Evolutionary conservation across 345 rosid species (phyloP).

Genomic region (Populus tremula): DNA sequence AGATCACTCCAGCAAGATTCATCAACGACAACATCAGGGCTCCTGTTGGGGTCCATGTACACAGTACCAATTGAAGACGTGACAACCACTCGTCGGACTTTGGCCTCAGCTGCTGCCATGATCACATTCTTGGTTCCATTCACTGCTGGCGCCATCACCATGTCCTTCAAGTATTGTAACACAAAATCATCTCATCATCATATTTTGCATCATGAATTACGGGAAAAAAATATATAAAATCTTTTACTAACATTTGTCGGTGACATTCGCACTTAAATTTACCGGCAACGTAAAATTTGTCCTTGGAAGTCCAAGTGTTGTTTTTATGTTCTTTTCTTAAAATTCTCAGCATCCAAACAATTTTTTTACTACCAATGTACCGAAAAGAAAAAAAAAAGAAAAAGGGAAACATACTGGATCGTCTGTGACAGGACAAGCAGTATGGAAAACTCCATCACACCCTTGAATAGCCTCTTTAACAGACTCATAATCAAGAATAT

Average conservation of each 20-base stretch:
- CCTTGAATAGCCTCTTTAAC: slow-evolving; percentile 64
- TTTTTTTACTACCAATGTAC: neutral
- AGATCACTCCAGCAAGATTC: slow-evolving; percentile 98
- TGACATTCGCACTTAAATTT: too few species aligned
- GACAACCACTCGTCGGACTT: slow-evolving; percentile 82
- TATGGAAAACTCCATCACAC: slow-evolving; percentile 92
- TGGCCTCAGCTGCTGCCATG: slow-evolving; percentile 74
- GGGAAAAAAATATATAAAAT: too few species aligned
- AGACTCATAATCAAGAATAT: slow-evolving; percentile 69
- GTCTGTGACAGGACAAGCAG: slow-evolving; percentile 94
- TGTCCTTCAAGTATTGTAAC: slow-evolving; percentile 41
- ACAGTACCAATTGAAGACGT: slow-evolving; percentile 93
- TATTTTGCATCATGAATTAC: too few species aligned
- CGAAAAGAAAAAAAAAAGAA: neutral
- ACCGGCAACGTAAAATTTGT: too few species aligned
- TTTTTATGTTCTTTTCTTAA: neutral
- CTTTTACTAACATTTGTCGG: too few species aligned
- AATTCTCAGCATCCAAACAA: slow-evolving; percentile 30
- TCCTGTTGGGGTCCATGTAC: slow-evolving; percentile 84
- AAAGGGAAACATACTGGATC: slow-evolving; percentile 65
- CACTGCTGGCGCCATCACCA: slow-evolving; percentile 98
- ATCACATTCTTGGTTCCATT: slow-evolving; percentile 80
- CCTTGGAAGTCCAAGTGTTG: too few species aligned
- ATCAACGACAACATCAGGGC: slow-evolving; percentile 67
- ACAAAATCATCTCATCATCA: too few species aligned